Evolutionary conservation across 2,329 filamentous ascomycete genomes (phyloP), one percentile per base, ranked within the genome.

Genomic region (Phyllosticta paracitricarpa): DNA sequence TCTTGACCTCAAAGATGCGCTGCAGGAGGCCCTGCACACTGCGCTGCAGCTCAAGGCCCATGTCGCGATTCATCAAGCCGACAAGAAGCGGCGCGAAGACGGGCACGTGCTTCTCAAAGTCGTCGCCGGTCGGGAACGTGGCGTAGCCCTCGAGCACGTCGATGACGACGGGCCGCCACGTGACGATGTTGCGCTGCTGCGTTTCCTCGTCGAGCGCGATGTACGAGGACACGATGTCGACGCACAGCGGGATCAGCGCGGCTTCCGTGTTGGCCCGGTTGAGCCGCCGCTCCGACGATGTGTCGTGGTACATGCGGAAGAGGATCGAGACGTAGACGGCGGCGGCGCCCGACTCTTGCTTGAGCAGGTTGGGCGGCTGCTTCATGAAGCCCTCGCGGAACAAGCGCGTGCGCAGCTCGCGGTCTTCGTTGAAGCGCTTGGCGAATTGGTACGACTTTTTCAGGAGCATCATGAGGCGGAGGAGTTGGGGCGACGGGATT

Each of bases 321-420:
- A 99, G 79, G 66, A 99, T 99, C 64, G 89, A 89, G 40, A 99
- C 91, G 72, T 99, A 99, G 1, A 95, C 97, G 2, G 90, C 89
- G 0, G 94, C 94, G 61, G 88, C 89, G 51, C 94, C 93, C 64
- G 85, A 90, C 77, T 99, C 94, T 73, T 99, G 94, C 78, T 99
- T 99, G 30, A 99, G 82, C 12, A 99, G 81, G 69, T 99, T 99
- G 2, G 94, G 94, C 17, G 94, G 93, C 72, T 99, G 94, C 77
- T 96, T 96, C 94, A 99, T 99, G 81, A 99, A 99, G 0, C 95
- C 94, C 73, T 99, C 94, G 57, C 91, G 83, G 26, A 95, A 99
- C 19, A 99, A 81, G 19, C 90, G 85, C 82, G 96, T 96, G 54
- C 94, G 86, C 48, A 99, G 80, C 66, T 97, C 94, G 75, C 96